These are phyloP conservation scores for Paramecium caudatum DNA, from an alignment of 73 alveolate species.

Conservation along the genomic window DNA sequence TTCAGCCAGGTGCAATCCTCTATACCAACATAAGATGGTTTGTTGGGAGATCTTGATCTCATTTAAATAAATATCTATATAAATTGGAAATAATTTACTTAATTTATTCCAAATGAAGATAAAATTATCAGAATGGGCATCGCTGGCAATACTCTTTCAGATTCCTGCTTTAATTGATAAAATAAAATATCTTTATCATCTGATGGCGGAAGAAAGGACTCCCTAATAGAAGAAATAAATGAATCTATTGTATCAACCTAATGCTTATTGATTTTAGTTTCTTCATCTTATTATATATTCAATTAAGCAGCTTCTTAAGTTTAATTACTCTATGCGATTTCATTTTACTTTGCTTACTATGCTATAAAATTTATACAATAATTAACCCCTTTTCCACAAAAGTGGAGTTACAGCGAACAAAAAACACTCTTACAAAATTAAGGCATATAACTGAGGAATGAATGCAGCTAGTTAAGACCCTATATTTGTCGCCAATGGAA, in stretches of 20 bases:
- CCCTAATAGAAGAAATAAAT: background rate
- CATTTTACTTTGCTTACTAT: background rate
- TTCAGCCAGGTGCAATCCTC: background rate
- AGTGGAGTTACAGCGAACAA: conserved; percentile 23
- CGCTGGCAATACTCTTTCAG: background rate
- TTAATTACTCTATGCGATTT: background rate
- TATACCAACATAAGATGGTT: conserved; percentile 36
- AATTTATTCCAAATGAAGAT: conserved; percentile 28
- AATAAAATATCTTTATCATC: background rate
- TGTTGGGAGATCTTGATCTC: conserved; percentile 17
- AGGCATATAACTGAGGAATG: conserved; percentile 26
- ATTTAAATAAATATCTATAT: conserved; percentile 19
- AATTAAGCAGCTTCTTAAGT: background rate
- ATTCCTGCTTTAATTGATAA: background rate
- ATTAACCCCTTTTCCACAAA: conserved; percentile 52
- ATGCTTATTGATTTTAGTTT: background rate
- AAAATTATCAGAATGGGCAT: background rate
- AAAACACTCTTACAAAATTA: background rate
- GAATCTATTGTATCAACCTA: background rate
- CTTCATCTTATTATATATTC: background rate
- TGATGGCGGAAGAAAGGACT: background rate
- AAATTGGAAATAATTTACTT: background rate
- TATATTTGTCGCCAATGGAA: conserved; percentile 47
- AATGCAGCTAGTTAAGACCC: conserved; percentile 12
- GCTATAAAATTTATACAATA: conserved; percentile 23